Evolutionary conservation across 371 early-diverging fungal species (phyloP), one percentile per base, ranked within the genome.

Genomic region (Sporodiniella umbellata): DNA sequence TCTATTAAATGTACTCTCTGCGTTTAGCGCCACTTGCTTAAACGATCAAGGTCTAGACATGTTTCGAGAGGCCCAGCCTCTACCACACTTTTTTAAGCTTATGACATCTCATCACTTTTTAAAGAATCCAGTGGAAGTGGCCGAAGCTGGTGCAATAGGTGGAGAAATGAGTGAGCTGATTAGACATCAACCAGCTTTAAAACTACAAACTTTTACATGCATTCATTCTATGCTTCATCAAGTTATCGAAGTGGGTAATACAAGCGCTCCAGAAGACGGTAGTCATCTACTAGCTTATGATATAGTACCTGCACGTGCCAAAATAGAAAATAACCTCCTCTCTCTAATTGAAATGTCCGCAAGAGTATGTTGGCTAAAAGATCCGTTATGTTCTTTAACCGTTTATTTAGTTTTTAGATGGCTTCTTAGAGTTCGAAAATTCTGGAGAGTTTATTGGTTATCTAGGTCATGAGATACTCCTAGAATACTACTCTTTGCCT

Each of bases 1-100:
- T 19, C 75, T 81, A 35, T 84, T 53, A 33, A 40, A 90, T 23
- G 79, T 96, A 1, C 88, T 95, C 6, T 87, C 90, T 58, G 94
- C 92, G 0, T 88, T 98, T 73, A 96, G 97, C n/a, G 98, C 98
- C 17, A 84, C 96, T 21, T 97, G 98, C 60, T 65, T 98, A 23
- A 97, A 97, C 61, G 59, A 78, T 6, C 59, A 72, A 8, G 98
- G 98, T 1, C 54, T 96, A 33, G 88, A 92, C 39, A 81, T 86
- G 64, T 86, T 95, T 60, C 81, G 75, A 39, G 75, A 81, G 30
- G 77, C 77, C 0, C 79, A 83, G n/a, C 85, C 92, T 2, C 62
- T 97, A 18, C 72, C 74, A 3, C 80, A 81, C 51, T 88, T 87
- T 50, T 88, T 96, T 35, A 65, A 73, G 7, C 62, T 88, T 23